phyloP scores from a whole-genome alignment of 2,329 filamentous ascomycete species.

The Calonectria pseudoturangicola region DNA sequence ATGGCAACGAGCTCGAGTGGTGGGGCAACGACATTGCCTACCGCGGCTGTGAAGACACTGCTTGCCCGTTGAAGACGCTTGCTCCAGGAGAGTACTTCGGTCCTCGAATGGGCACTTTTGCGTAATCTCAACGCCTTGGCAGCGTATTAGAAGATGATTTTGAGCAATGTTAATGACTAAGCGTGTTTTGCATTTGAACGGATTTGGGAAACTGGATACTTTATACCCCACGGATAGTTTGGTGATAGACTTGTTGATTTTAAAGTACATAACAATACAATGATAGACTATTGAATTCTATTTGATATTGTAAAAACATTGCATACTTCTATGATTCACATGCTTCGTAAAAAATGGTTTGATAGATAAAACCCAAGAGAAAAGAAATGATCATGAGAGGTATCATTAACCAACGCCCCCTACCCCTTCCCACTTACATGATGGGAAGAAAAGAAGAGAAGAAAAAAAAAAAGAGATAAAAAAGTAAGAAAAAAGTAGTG shows the following conservation, averaged over 20 bases:
- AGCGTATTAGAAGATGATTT: slow-evolving; percentile 48
- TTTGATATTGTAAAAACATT: slow-evolving; percentile 1
- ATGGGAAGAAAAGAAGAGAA: neutral
- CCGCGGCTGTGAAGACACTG: slow-evolving; percentile 64
- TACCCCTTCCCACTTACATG: neutral
- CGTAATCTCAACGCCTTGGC: neutral
- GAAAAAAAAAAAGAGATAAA: neutral
- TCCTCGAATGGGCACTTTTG: slow-evolving; percentile 63
- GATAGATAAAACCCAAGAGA: neutral
- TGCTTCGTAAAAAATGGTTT: neutral
- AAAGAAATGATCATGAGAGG: slow-evolving; percentile 37
- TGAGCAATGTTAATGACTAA: slow-evolving; percentile 50
- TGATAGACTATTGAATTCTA: slow-evolving; percentile 5
- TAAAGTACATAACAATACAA: slow-evolving; percentile 44
- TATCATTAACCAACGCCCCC: slow-evolving; percentile 42
- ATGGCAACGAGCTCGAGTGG: slow-evolving; percentile 66
- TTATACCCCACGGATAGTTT: slow-evolving; percentile 53
- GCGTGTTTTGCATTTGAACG: slow-evolving; percentile 50
- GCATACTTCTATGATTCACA: slow-evolving; percentile 38
- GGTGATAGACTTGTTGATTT: slow-evolving; percentile 49
- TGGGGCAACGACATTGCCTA: slow-evolving; percentile 68
- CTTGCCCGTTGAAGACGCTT: slow-evolving; percentile 62
- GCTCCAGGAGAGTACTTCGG: slow-evolving; percentile 62
- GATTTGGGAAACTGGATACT: slow-evolving; percentile 47
- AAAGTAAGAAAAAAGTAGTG: neutral